Evolutionary conservation across 2,329 filamentous ascomycete genomes (phyloP), one percentile per base, ranked within the genome.

Genomic region (Coniella vitis): DNA sequence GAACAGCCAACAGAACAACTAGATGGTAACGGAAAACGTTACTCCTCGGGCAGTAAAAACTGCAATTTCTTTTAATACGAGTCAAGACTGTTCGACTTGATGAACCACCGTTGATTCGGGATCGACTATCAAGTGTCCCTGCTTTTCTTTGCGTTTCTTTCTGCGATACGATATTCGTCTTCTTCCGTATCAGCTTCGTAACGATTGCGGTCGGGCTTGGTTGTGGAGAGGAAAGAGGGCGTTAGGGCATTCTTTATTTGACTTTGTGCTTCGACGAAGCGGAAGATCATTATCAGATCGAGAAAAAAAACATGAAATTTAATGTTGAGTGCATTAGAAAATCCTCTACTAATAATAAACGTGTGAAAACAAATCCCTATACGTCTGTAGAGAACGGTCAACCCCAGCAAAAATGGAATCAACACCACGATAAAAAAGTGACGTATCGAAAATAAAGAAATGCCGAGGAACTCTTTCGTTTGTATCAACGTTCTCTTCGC

Each of bases 1-100:
- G 62, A 98, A 98, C 76, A 94, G 86, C 73, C 88, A 95, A 76
- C 85, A 83, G 64, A 91, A 95, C 70, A 94, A 96, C 77, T 97
- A 83, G 62, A 53, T 13, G 32, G 22, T 12, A 25, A 45, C 13
- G 22, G 25, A 20, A 25, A 34, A 38, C 37, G 39, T 9, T 20
- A n/a, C n/a, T 4, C 12, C n/a, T 25, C n/a, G 22, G n/a, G 25
- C 37, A 31, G 25, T 20, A 22, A 43, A 14, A 14, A 36, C 34
- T 14, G 16, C 34, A 16, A 36, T 36, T 36, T 36, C n/a, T 14
- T 14, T 25, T 12, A 1, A 16, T 35, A 9, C 29, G 16, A 16
- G 16, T 8, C 4, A 20, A 34, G 39, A 20, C 7, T 42, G 25
- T 29, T n/a, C n/a, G n/a, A n/a, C n/a, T n/a, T n/a, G n/a, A n/a